Evolutionary conservation across 176 grass and related monocot genomes (phyloP).

Genomic region (Triticum timopheevii): DNA sequence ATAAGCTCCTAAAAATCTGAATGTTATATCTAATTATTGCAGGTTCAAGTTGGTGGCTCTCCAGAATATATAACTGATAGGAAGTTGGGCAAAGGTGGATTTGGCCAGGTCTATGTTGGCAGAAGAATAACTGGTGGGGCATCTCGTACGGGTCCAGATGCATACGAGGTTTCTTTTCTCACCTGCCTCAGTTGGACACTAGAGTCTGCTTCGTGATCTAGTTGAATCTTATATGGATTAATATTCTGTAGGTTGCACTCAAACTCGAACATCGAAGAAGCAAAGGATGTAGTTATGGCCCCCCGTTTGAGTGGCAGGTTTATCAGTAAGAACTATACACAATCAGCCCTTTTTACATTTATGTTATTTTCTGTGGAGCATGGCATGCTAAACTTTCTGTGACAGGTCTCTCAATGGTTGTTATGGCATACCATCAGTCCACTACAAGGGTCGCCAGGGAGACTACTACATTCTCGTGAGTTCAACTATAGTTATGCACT

Average conservation of each 20-base stretch:
- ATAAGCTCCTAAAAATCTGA: not conserved
- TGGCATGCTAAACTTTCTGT: conserved; percentile 31
- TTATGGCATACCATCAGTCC: conserved; percentile 81
- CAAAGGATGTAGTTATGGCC: conserved; percentile 79
- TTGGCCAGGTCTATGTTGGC: conserved; percentile 94
- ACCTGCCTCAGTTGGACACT: conserved; percentile 19
- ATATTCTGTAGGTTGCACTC: conserved; percentile 64
- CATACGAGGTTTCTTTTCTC: conserved; percentile 63
- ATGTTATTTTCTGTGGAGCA: conserved; percentile 17
- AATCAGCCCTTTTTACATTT: not conserved
- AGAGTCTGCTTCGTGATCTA: not conserved
- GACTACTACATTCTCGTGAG: conserved; percentile 78
- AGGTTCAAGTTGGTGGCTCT: conserved; percentile 94
- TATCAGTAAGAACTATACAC: conserved; percentile 53
- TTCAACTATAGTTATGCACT: conserved; percentile 34
- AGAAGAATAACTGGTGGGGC: conserved; percentile 78
- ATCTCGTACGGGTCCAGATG: conserved; percentile 70
- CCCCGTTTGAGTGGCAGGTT: conserved; percentile 93
- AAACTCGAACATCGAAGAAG: conserved; percentile 89
- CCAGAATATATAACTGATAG: conserved; percentile 76
- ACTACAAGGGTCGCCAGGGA: conserved; percentile 86
- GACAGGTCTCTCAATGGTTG: conserved; percentile 71
- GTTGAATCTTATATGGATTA: conserved; percentile 5
- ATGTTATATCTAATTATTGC: conserved; percentile 11
- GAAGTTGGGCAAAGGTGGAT: conserved; percentile 94